These are phyloP conservation scores for Claviceps purpurea DNA, from an alignment of 2,329 filamentous ascomycete species.

Conservation along the genomic window DNA sequence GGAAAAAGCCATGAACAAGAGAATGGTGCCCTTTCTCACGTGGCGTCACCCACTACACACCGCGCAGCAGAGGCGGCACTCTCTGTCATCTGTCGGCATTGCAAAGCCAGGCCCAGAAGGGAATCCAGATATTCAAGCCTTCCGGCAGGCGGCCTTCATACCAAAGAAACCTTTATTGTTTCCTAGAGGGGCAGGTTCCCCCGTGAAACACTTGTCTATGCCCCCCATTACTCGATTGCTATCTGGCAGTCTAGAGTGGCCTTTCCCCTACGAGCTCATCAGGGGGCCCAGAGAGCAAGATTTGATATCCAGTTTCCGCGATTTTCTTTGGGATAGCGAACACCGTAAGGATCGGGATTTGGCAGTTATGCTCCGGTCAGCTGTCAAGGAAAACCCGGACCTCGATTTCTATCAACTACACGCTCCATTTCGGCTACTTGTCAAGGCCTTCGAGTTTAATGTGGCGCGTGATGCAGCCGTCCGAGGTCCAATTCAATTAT, in stretches of 20 bases:
- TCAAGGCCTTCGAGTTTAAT: conserved; percentile 41
- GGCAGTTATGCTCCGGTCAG: conserved; percentile 17
- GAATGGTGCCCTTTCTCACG: neutral
- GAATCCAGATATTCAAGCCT: conserved; percentile 25
- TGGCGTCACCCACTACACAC: conserved; percentile 4
- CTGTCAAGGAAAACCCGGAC: conserved; percentile 10
- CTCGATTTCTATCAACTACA: conserved; percentile 41
- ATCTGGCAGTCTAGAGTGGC: conserved; percentile 16
- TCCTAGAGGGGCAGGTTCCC: conserved; percentile 29
- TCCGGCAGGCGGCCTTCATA: conserved; percentile 39
- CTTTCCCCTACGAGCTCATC: conserved; percentile 28
- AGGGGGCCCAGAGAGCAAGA: conserved; percentile 9
- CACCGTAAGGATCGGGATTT: conserved; percentile 18
- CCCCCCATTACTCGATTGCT: conserved; percentile 8
- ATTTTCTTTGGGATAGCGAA: conserved; percentile 14
- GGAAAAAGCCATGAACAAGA: conserved; percentile 2
- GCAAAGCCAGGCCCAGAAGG: conserved; percentile 6
- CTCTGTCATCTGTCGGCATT: conserved; percentile 2
- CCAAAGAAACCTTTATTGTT: conserved; percentile 36
- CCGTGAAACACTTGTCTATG: conserved; percentile 24
- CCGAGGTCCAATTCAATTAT: conserved; percentile 38
- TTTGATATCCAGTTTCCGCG: conserved; percentile 13
- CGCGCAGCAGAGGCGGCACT: neutral
- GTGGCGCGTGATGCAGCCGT: conserved; percentile 6
- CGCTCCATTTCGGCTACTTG: conserved; percentile 51